These are phyloP conservation scores for Taphrina flavorubra DNA, from an alignment of 1,139 yeast species.

Conservation along the genomic window DNA sequence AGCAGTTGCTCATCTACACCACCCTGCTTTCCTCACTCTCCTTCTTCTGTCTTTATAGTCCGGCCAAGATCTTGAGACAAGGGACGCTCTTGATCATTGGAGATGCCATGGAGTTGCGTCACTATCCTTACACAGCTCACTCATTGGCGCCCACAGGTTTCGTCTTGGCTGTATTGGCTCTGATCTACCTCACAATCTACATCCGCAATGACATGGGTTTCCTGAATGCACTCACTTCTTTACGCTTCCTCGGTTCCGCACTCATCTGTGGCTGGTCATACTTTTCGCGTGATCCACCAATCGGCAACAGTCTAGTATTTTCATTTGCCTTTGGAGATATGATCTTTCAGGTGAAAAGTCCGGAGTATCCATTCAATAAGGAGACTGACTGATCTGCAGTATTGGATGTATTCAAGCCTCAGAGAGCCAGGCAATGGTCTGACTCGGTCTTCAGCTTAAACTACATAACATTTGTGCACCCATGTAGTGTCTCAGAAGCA, in stretches of 20 bases:
- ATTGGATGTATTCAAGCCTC: slow-evolving; percentile 27
- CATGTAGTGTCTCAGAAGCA: neutral
- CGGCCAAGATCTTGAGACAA: slow-evolving; percentile 28
- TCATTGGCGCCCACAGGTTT: slow-evolving; percentile 30
- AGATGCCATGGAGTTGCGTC: slow-evolving; percentile 28
- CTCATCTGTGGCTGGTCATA: slow-evolving; percentile 37
- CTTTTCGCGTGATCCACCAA: neutral
- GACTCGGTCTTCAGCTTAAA: neutral
- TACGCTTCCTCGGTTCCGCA: slow-evolving; percentile 22
- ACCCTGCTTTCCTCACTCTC: slow-evolving; percentile 32
- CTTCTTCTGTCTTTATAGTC: slow-evolving; percentile 28
- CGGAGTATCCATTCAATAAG: neutral
- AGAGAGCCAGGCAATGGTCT: slow-evolving; percentile 20
- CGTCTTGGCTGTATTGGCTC: slow-evolving; percentile 20
- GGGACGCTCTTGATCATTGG: slow-evolving; percentile 29
- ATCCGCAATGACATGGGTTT: slow-evolving; percentile 30
- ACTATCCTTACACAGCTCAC: slow-evolving; percentile 36
- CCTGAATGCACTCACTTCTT: slow-evolving; percentile 27
- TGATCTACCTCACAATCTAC: slow-evolving; percentile 30
- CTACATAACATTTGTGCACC: neutral
- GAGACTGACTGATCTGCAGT: slow-evolving; percentile 1
- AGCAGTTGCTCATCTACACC: slow-evolving; percentile 29
- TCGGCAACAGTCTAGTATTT: slow-evolving; percentile 36
- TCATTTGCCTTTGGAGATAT: slow-evolving; percentile 31
- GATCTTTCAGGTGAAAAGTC: slow-evolving; percentile 22